Base-by-base conservation (phyloP, 352 stramenopile species). In the Phytophthora uliginosa region DNA sequence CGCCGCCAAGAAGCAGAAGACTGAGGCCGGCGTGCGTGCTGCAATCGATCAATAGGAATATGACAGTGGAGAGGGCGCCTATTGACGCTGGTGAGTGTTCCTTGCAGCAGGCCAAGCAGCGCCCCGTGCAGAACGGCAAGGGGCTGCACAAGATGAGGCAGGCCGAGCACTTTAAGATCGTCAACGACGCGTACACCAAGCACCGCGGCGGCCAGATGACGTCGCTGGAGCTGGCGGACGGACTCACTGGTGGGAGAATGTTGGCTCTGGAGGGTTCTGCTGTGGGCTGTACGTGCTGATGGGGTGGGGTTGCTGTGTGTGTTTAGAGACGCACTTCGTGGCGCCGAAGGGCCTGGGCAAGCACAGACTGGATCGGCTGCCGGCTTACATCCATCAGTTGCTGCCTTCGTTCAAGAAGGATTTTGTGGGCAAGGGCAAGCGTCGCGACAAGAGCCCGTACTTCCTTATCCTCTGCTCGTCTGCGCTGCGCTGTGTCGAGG, bases 391-490 rank as follows among this genome's bases (percentile, higher is more conserved):
- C 45, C 88, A 91, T 63, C 64, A 92, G 50, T 70, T 95, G 60
- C 74, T 87, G 66, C 88, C 90, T 12, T 68, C 76, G 47, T 95
- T 86, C 81, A 95, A 95, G 78, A 76, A 81, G 20, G 83, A 94
- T 36, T 95, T 97, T 72, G 38, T 81, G 12, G 89, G 89, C 31
- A 92, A 92, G 56, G 79, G 84, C 51, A 95, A 88, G 66, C 88
- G 88, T 38, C 77, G 89, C 20, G 95, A 98, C 64, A 97, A 95
- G 71, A 98, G 93, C 59, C 92, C 93, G 20, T 93, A 93, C 71
- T 91, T 98, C 18, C 79, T 99, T 52, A 89, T 99, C 36, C 73
- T 99, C 38, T 97, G 91, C 59, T 81, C 95, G 9, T 99, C 97
- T 13, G 97, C 97, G 13, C 73, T 98, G 45, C 91, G 97, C 7